Evolutionary conservation across 116 monocot species (phyloP).

Genomic region (Trichopus zeylanicus): DNA sequence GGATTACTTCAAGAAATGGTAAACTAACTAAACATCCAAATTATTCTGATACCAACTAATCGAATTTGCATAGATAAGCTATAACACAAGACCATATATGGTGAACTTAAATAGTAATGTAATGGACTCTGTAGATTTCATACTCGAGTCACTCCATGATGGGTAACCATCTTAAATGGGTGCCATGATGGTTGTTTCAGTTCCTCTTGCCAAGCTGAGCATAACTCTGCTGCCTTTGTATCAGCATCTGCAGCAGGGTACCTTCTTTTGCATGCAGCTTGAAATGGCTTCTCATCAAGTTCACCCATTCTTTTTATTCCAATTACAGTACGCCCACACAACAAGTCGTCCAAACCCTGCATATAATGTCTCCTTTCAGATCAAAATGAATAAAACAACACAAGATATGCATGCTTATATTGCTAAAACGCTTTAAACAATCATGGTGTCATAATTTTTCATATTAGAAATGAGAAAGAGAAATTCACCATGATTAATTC

Average conservation of each 20-base stretch:
- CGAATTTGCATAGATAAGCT: no score
- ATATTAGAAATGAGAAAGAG: neutral
- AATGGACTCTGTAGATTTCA: neutral
- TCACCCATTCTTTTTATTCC: constrained; percentile 26
- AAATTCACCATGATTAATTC: constrained; percentile 20
- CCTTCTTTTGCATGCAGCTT: constrained; percentile 12
- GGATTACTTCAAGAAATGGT: no score
- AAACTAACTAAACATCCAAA: no score
- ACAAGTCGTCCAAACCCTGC: neutral
- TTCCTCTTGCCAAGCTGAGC: constrained; percentile 46
- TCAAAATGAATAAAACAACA: no score
- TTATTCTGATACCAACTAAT: neutral
- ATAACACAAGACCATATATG: neutral
- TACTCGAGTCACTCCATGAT: constrained; percentile 39
- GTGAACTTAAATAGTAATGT: neutral
- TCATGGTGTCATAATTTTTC: no score
- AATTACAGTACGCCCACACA: constrained; percentile 6
- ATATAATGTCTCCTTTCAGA: no score
- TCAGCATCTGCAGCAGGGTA: constrained; percentile 3
- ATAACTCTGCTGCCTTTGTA: constrained; percentile 13
- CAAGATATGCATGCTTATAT: no score
- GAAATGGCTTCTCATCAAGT: no score
- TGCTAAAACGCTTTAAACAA: no score
- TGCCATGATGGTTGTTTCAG: constrained; percentile 53
- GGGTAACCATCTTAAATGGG: constrained; percentile 29